A percentile compares a stretch with the other conserved stretches of the same genome.
Evolutionary conservation across 2,329 filamentous ascomycete genomes (phyloP).

Genomic region (Xylaria sp.): DNA sequence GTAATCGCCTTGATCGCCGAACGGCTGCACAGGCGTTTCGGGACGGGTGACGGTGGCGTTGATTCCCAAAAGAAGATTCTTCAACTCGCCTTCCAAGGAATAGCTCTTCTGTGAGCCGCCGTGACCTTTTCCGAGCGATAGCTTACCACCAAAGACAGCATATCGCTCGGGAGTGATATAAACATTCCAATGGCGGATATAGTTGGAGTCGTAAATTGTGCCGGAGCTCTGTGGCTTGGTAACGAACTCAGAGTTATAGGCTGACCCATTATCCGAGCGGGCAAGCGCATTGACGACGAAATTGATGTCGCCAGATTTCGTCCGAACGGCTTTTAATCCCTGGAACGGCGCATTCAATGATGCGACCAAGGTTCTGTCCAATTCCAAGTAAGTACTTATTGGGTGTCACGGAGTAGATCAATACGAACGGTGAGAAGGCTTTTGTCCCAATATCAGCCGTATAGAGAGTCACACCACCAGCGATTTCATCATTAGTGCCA

Average conservation of each 20-base stretch:
- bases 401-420: not conserved
- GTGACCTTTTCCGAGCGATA: conserved; percentile 6
- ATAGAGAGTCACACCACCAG: conserved; percentile 34
- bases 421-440: conserved; percentile 32
- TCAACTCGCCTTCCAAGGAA: conserved; percentile 25
- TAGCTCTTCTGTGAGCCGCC: not conserved
- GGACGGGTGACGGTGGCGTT: conserved; percentile 31
- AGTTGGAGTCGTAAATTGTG: conserved; percentile 30
- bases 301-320: conserved; percentile 33
- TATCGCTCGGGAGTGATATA: conserved; percentile 30
- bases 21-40: conserved; percentile 33
- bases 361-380: conserved; percentile 29
- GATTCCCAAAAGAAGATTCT: conserved; percentile 31
- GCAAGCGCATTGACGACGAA: conserved; percentile 34
- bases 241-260: conserved; percentile 28
- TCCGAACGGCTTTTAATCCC: conserved; percentile 31
- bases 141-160: conserved; percentile 32
- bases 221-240: conserved; percentile 21
- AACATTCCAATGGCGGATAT: conserved; percentile 33
- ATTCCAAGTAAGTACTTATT: conserved; percentile 17
- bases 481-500: conserved; percentile 26
- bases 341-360: conserved; percentile 32
- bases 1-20: conserved; percentile 31
- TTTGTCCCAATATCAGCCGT: conserved; percentile 31
- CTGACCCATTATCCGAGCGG: conserved; percentile 29